phyloP scores from a whole-genome alignment of 148 eudicot species.

The Oxyria digyna region DNA sequence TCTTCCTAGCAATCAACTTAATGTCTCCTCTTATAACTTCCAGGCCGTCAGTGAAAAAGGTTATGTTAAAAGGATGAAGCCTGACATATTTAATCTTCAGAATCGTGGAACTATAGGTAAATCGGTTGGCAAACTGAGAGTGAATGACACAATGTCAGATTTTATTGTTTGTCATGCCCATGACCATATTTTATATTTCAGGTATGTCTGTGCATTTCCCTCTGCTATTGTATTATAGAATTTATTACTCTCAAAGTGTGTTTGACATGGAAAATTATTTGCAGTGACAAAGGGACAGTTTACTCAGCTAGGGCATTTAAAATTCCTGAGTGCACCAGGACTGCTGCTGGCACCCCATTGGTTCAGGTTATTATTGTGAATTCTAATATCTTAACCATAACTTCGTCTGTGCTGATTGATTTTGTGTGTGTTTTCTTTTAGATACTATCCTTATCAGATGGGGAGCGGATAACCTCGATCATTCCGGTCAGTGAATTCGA shows the following conservation, averaged over 20 bases:
- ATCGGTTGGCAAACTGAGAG: constrained; percentile 93
- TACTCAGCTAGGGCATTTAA: constrained; percentile 85
- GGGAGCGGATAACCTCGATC: constrained; percentile 91
- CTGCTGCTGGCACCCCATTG: constrained; percentile 93
- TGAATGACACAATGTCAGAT: constrained; percentile 90
- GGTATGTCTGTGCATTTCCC: constrained; percentile 30
- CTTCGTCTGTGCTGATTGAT: neutral
- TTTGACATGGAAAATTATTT: constrained; percentile 9
- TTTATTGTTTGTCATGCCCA: constrained; percentile 89
- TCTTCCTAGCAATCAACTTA: neutral
- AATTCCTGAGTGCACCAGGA: constrained; percentile 87
- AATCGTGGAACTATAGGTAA: constrained; percentile 90
- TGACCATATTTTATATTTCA: constrained; percentile 82
- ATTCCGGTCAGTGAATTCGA: constrained; percentile 83
- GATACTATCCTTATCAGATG: constrained; percentile 81
- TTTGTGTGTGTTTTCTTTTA: constrained; percentile 23
- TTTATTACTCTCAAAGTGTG: neutral
- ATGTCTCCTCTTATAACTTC: constrained; percentile 9
- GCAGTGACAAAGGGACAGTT: constrained; percentile 86
- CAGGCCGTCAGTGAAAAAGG: constrained; percentile 98
- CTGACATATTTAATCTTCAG: constrained; percentile 79
- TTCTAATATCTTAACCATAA: neutral
- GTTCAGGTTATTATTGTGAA: constrained; percentile 42
- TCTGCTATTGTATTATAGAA: neutral
- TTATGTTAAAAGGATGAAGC: constrained; percentile 90